phyloP scores from a whole-genome alignment of 345 rosid genomes.

The Euphorbia pulcherrima region DNA sequence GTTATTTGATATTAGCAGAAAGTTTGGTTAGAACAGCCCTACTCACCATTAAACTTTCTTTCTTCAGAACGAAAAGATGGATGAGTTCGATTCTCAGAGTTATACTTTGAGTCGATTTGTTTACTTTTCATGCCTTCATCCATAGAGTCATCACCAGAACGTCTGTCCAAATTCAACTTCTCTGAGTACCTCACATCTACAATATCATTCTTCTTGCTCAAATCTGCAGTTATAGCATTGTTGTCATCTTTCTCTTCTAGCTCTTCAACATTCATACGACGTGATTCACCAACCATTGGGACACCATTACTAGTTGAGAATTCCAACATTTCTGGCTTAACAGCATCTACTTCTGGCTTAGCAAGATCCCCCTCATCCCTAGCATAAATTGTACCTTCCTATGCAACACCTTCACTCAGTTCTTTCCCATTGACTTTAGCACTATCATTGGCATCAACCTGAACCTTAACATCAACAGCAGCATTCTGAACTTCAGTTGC shows the following conservation, averaged over 20 bases:
- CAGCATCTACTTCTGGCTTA: conserved; percentile 80
- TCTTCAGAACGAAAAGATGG: conserved; percentile 51
- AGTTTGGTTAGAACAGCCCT: too few species aligned
- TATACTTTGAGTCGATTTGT: conserved; percentile 61
- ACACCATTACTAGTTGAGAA: conserved; percentile 59
- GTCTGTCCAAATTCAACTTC: conserved; percentile 87
- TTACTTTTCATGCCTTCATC: conserved; percentile 85
- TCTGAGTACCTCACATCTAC: conserved; percentile 73
- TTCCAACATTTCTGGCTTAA: conserved; percentile 77
- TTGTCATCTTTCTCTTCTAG: conserved; percentile 63
- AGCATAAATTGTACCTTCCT: conserved; percentile 15
- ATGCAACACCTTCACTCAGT: conserved; percentile 15
- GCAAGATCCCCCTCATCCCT: conserved; percentile 24
- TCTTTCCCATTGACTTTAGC: conserved; percentile 30
- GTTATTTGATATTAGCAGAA: too few species aligned
- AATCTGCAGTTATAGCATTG: conserved; percentile 58
- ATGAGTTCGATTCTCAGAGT: conserved; percentile 38
- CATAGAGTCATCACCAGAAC: conserved; percentile 97
- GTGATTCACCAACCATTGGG: conserved; percentile 65
- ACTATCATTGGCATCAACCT: conserved; percentile 40
- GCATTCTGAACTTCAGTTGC: conserved; percentile 24
- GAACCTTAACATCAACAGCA: conserved; percentile 32
- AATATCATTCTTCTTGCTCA: conserved; percentile 59
- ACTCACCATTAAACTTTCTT: conserved; percentile 75
- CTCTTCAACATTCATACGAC: conserved; percentile 87